Percentiles rank a stretch among this genome's conserved stretches.
These are phyloP conservation scores for Vaccinium corymbosum DNA, from an alignment of 148 eudicot genomes.

Conservation along the genomic window DNA sequence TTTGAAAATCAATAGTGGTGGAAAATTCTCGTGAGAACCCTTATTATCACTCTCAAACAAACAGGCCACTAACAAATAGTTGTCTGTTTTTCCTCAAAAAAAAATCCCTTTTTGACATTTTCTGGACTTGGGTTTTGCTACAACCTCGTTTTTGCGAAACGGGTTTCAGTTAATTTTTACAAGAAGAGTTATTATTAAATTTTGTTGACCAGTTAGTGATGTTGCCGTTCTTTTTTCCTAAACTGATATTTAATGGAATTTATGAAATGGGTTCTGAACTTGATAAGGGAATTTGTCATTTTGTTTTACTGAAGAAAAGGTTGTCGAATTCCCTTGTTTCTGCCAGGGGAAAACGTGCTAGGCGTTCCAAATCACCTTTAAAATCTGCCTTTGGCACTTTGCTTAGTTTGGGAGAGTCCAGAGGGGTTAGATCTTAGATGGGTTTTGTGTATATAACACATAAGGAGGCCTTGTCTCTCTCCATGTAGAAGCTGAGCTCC, in stretches of 20 bases:
- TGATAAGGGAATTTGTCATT: neutral
- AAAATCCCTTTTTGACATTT: neutral
- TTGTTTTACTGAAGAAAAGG: neutral
- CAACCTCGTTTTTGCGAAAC: neutral
- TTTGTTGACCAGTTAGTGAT: no score
- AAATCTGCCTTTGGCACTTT: neutral
- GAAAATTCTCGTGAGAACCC: neutral
- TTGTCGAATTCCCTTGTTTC: neutral
- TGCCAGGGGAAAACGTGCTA: neutral
- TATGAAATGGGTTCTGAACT: slow-evolving; percentile 1
- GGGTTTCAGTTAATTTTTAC: neutral
- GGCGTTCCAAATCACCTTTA: slow-evolving; percentile 6
- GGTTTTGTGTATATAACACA: neutral
- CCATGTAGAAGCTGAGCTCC: neutral
- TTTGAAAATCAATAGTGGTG: neutral
- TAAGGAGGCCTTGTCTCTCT: neutral
- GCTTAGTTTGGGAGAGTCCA: slow-evolving; percentile 13
- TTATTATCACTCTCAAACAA: neutral
- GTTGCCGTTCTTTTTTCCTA: neutral
- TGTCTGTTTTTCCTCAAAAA: neutral
- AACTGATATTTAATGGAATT: neutral
- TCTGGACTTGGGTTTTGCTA: slow-evolving; percentile 7
- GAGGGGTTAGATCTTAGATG: neutral
- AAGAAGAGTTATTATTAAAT: neutral
- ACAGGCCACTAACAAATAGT: neutral